Evolutionary conservation across 2,329 filamentous ascomycete genomes (phyloP), one percentile per base, ranked within the genome.

Genomic region (Paracorniculantispora psalliotae): DNA sequence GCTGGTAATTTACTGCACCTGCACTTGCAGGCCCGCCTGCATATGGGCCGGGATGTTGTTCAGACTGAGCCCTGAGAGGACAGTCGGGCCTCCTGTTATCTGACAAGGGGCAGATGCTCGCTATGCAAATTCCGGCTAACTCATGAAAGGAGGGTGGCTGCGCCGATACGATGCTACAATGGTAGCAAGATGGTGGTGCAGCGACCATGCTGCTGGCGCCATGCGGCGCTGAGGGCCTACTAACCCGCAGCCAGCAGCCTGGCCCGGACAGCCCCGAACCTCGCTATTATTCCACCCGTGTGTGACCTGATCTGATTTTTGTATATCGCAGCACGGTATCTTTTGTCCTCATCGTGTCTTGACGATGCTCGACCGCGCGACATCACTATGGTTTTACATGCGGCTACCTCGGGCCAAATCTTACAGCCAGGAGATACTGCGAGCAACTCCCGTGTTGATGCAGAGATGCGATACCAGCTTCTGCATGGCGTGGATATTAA

Each of bases 1-100:
- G 44, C 43, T 57, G 46, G 33, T 57, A 57, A 57, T 57, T 57
- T 57, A 37, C 46, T 57, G 44, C 54, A 50, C 54, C 25, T 56
- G 54, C 35, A 57, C 54, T 19, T 57, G 54, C 54, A 57, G 54
- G 54, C 25, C 43, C 44, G 54, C 54, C 44, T 57, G 54, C 54
- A 50, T 57, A 50, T 28, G 44, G 35, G 23, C 46, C 46, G 35
- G 52, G 33, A 57, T 57, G 44, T 8, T 47, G 54, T 35, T 37
- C 21, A 19, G 54, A 43, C 44, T 57, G 54, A 49, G 54, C 41
- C 54, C 54, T 47, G 44, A 57, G 47, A 49, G 46, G 26, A 30
- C 17, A 33, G 54, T 57, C 46, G 21, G 43, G 46, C 53, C 33
- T 47, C 25, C 44, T 17, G 46, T 56, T 48, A 47, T 48, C 53